Evolutionary conservation across 164 flowering plant genomes (phyloP).

Genomic region (Euptelea pleiosperma): DNA sequence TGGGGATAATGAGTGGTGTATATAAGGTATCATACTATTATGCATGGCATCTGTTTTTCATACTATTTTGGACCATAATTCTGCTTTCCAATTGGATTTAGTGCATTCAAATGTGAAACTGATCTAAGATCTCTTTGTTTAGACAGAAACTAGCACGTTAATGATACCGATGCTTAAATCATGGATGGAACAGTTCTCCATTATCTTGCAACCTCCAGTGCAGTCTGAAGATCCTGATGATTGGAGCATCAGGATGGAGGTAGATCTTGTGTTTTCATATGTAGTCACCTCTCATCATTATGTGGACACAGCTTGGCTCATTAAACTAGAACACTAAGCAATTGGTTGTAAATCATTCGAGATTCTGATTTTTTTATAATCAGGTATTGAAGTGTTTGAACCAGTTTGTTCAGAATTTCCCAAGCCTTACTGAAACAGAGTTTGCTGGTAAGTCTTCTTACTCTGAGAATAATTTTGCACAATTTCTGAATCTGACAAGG

Average conservation of each 20-base stretch:
- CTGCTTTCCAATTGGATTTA: slow-evolving; percentile 7
- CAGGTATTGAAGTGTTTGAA: slow-evolving; percentile 94
- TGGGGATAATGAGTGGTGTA: slow-evolving; percentile 81
- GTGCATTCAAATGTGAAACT: slow-evolving; percentile 11
- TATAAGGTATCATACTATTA: slow-evolving; percentile 61
- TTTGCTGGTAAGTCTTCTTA: slow-evolving; percentile 45
- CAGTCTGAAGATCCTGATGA: slow-evolving; percentile 85
- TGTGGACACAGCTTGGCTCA: slow-evolving; percentile 4
- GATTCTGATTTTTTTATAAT: slow-evolving; percentile 4
- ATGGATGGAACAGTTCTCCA: slow-evolving; percentile 75
- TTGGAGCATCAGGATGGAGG: slow-evolving; percentile 96
- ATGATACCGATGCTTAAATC: slow-evolving; percentile 65
- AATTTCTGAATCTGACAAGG: too few relatives aligned
- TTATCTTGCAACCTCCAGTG: slow-evolving; percentile 60
- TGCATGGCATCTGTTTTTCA: neutral
- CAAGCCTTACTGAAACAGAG: slow-evolving; percentile 51
- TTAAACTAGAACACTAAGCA: neutral
- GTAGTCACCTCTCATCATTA: neutral
- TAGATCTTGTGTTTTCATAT: slow-evolving; percentile 17
- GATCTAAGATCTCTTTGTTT: slow-evolving; percentile 24
- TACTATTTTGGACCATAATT: neutral
- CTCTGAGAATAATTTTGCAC: neutral
- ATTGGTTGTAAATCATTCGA: neutral
- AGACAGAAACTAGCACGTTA: slow-evolving; percentile 68
- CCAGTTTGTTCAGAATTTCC: slow-evolving; percentile 88